Percentiles rank a stretch among this genome's conserved stretches.
Conservation (phyloP, 192 early-diverging fungal genomes). For the Funneliformis mosseae region DNA sequence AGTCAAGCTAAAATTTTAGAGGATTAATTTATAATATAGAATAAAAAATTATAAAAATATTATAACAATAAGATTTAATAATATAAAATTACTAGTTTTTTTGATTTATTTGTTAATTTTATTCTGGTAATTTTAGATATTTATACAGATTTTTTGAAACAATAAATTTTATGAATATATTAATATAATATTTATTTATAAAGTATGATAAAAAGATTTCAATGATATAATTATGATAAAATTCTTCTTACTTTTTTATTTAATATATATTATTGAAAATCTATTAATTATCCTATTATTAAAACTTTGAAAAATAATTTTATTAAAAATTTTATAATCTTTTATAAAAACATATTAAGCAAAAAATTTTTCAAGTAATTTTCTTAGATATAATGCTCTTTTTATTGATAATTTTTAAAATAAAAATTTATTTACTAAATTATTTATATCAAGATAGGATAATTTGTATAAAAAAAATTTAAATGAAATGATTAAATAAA, state of each 20-base stretch:
- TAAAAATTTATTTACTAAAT: no score
- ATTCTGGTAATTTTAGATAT: not conserved
- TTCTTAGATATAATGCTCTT: no score
- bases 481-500: no score
- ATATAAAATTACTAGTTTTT: constrained; percentile 6
- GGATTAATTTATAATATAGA: not conserved
- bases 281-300: constrained; percentile 16
- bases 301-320: constrained; percentile 6
- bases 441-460: no score
- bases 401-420: no score
- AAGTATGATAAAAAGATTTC: not conserved
- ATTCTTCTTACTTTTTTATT: not conserved
- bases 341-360: not conserved
- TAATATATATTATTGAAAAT: constrained; percentile 22
- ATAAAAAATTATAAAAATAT: not conserved
- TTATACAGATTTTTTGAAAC: not conserved
- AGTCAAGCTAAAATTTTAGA: not conserved
- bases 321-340: constrained; percentile 5
- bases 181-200: not conserved
- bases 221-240: constrained; percentile 25
- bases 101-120: not conserved
- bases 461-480: no score
- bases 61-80: not conserved
- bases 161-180: constrained; percentile 12
- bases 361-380: constrained; percentile 7